Conservation (phyloP, 139 green algal species). For the Astrephomene gubernaculifera region DNA sequence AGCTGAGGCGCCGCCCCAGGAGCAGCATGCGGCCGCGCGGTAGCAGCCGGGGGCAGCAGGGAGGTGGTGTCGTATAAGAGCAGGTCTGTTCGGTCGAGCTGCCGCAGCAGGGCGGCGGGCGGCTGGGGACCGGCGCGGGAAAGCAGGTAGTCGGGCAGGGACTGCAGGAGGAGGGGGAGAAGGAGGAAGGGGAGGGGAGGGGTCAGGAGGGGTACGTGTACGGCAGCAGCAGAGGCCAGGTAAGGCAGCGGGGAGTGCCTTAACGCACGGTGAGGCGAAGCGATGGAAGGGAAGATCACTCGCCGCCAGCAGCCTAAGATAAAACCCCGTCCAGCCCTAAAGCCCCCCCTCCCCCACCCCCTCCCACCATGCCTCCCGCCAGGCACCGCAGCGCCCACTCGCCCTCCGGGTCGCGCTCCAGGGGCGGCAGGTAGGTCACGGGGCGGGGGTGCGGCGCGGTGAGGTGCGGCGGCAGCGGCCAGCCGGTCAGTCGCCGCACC, state of each 20-base stretch:
- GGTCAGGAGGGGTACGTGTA: not conserved
- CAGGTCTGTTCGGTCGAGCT: slow-evolving; percentile 31
- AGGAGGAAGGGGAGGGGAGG: not conserved
- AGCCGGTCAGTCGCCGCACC: not conserved
- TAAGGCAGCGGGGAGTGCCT: too few relatives aligned
- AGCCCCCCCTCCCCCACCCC: not conserved
- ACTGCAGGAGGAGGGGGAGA: not conserved
- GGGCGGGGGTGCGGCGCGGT: not conserved
- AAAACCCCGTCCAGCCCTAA: not conserved
- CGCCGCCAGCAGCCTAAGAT: too few relatives aligned
- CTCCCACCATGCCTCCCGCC: slow-evolving; percentile 8
- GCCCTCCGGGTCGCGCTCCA: not conserved
- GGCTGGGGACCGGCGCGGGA: not conserved
- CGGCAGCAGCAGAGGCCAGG: too few relatives aligned
- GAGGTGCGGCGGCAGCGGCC: slow-evolving; percentile 17
- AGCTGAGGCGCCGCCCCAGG: too few relatives aligned
- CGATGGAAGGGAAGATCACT: too few relatives aligned
- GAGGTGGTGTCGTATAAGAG: slow-evolving; percentile 19
- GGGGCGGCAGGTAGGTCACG: not conserved
- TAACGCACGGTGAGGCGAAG: too few relatives aligned
- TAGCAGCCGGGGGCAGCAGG: too few relatives aligned
- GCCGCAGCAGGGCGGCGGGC: not conserved
- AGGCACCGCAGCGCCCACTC: not conserved
- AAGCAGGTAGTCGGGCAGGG: slow-evolving; percentile 7
- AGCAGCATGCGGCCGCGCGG: too few relatives aligned